Base-by-base conservation (phyloP, 2,329 filamentous ascomycete species). In the Tolypocladium ophioglossoides region DNA sequence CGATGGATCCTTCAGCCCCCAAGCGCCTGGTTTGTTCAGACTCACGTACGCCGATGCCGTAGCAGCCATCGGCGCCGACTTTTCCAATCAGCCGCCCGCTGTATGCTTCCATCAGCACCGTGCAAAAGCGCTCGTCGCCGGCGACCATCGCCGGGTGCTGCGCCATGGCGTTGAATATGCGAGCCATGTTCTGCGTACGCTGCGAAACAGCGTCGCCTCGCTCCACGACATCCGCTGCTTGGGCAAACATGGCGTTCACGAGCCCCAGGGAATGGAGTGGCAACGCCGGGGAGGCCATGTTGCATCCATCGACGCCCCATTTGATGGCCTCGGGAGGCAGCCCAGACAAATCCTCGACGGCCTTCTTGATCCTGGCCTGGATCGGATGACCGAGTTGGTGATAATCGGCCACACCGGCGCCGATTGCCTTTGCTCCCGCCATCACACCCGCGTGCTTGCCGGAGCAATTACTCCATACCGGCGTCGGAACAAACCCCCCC, bases 391-490 rank as follows among this genome's bases (percentile, higher is more conserved):
- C 56, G 0, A 64, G 56, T 0, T 66, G 55, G 49, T 76, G 72
- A 56, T 76, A 76, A 41, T 60, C 62, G 0, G 24, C 54, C 3
- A 68, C 53, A 3, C 59, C 56, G 0, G 62, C 68, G 0, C 66
- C 70, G 0, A 78, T 51, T 0, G 69, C 67, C 32, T 62, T 66
- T 0, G 74, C 66, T 1, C 69, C 75, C 1, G 70, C 74, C 24
- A 77, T 59, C 73, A 78, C 77, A 1, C 71, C 74, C 3, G 65
- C 70, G 57, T 78, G 74, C 41, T 78, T 78, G 1, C 74, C 75
- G 0, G 74, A 77, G 56, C 74, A 78, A 55, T 77, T 76, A 52
- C 72, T 77, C 50, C 65, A 69, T 0, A 76, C 60, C 0, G 63
- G 62, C 0, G 68, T 71, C 0, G 74, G 74, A 0, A 54, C 60